Evolutionary conservation across 345 rosid genomes (phyloP), one percentile per base, ranked within the genome.

Genomic region (Punica granatum): DNA sequence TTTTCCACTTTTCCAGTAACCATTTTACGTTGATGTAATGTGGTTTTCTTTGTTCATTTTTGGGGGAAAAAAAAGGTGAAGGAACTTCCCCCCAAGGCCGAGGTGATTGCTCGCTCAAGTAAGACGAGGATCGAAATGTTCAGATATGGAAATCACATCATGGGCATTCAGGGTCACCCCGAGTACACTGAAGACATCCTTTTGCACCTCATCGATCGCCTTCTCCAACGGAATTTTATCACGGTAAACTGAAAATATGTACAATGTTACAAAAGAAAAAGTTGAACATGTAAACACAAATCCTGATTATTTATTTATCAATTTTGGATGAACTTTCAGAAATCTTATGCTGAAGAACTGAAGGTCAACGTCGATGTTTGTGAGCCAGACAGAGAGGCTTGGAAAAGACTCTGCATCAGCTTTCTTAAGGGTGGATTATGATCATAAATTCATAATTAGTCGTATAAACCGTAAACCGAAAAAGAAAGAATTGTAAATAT

Each of bases 111-210:
- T 0, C 67, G 80, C 82, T 89, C 96, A 0, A 75, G 69, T 19
- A 78, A 78, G 71, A 83, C 96, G 0, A 79, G 81, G 53, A 68
- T 86, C 1, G 96, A 89, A 76, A 83, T 86, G 86, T 86, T 86
- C 51, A 67, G 31, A 54, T 86, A 66, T 65, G 90, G 87, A 28
- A 80, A 86, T 37, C 87, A 89, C 71, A 73, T 86, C 39, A 73
- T 89, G 96, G 96, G 96, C 23, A 81, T 89, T 53, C 96, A 89
- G 67, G 96, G 96, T 26, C 96, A 89, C 71, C 96, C 92, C 0
- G 90, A 89, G 71, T 85, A 86, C 79, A 82, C 71, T 33, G 74
- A 48, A n/a, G 92, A 86, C 84, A 86, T 89, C 19, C 84, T 89
- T 23, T 59, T 69, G 48, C 78, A 82, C 71, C 66, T 89, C 48